Base-by-base conservation (phyloP, 179 eudicot species). In the Spinacia oleracea region DNA sequence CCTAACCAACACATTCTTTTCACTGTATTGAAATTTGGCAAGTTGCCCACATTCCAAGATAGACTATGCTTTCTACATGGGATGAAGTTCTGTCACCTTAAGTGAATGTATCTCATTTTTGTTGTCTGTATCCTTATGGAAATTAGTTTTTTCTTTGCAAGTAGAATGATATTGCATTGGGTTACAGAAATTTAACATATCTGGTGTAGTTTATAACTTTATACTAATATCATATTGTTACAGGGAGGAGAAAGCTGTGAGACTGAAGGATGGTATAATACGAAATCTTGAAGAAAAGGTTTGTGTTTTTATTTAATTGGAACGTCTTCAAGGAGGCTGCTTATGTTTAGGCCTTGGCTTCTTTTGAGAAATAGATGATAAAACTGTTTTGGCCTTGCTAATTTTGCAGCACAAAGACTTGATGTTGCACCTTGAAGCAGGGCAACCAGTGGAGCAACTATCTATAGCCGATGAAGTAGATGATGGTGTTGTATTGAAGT, bases 251-350 rank as follows among this genome's bases (percentile, higher is more conserved):
- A 89, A 79, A 83, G 85, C 85, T 70, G 58, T 85, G 48, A 80
- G 59, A 75, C 78, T 75, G 78, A 90, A 89, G 82, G 92, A 93
- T 43, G 79, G 82, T 21, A 90, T 86, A 84, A 85, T 94, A 83
- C 85, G 53, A 27, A 85, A 88, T 72, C 87, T 93, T 83, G 97
- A 93, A 84, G 91, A 89, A 77, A 92, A 95, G 97, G 98, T 95
- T 58, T 9, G 77, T 67, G 10, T 31, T 23, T n/a, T 23, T 46
- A 56, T 27, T 56, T 0, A 65, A 46, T 25, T 70, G 6, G 38
- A 14, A n/a, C 43, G n/a, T 67, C 23, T 9, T 21, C 2, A 32
- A 10, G n/a, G 50, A 50, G 50, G 31, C 15, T 8, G 7, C n/a
- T n/a, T n/a, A n/a, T n/a, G n/a, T n/a, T n/a, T n/a, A n/a, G n/a